Base-by-base conservation (phyloP, 495 filamentous ascomycete species). In the Apodospora peruviana region DNA sequence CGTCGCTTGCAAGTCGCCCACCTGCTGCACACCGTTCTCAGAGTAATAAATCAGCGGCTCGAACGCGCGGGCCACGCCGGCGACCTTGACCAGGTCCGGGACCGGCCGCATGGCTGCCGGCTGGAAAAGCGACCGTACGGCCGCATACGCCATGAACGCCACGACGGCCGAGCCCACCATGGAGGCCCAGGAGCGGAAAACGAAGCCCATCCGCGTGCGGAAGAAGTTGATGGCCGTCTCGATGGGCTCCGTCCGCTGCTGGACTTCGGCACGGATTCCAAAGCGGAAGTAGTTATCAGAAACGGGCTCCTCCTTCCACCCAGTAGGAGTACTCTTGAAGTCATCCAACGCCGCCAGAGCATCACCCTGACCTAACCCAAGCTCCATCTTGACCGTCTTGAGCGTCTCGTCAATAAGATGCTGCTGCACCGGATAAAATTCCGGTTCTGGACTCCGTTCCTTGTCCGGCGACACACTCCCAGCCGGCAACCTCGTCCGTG, bases 41-140 rank as follows among this genome's bases (percentile, higher is more conserved):
- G 90, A 94, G 60, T 90, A 94, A 69, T 88, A 88, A 35, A 96
- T 93, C 22, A 95, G 70, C 1, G 90, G 90, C 60, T 96, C 90
- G 58, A 96, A 91, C 2, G 87, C 86, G 57, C 86, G 85, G 43
- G 90, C 90, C 45, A 96, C 78, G 41, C 86, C 79, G 4, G 90
- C 90, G 22, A 94, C 85, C 65, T 94, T 95, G 56, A 95, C 85
- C 14, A 96, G 75, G 65, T 96, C 90, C 4, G 90, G 90, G 1
- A 87, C 86, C 4, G 88, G 81, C 22, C 78, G 79, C 19, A 78
- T 77, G 1, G 73, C 54, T 10, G 81, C 80, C 0, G 88, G 86
- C 37, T 84, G 73, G 29, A 89, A 81, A 35, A 95, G 61, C 18
- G 80, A 72, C 47, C 84, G 81, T 48, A 86, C 67, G 16, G 82